These are phyloP conservation scores for Mycena floridula DNA, from an alignment of 768 basidiomycete species.

Conservation along the genomic window DNA sequence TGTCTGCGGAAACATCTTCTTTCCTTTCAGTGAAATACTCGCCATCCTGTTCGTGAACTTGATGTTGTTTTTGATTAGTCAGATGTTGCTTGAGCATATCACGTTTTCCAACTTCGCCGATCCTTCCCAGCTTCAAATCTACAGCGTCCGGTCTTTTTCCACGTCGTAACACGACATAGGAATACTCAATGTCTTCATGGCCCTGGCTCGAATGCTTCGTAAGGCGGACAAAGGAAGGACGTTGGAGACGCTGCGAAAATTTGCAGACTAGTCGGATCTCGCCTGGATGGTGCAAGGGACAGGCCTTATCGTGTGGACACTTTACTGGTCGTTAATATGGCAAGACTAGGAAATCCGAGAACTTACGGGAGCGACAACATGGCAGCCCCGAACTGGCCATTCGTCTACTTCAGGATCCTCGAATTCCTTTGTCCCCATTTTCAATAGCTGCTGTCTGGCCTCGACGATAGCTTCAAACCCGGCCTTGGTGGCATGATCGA, in stretches of 20 bases:
- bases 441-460: slow-evolving; percentile 69
- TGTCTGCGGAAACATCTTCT: slow-evolving; percentile 4
- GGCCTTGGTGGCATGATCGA: slow-evolving; percentile 72
- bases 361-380: slow-evolving; percentile 86
- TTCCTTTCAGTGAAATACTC: background rate
- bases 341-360: slow-evolving; percentile 6
- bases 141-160: slow-evolving; percentile 56
- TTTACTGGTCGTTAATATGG: slow-evolving; percentile 22
- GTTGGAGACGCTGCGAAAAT: slow-evolving; percentile 83
- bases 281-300: slow-evolving; percentile 67
- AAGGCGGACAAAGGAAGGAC: slow-evolving; percentile 76
- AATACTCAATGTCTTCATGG: slow-evolving; percentile 84
- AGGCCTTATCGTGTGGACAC: slow-evolving; percentile 88
- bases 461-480: slow-evolving; percentile 80
- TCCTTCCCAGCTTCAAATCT: slow-evolving; percentile 36
- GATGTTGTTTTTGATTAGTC: slow-evolving; percentile 31
- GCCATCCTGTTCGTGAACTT: slow-evolving; percentile 22
- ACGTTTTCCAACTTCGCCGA: slow-evolving; percentile 47
- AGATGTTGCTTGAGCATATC: slow-evolving; percentile 30
- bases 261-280: slow-evolving; percentile 58
- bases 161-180: slow-evolving; percentile 83
- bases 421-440: slow-evolving; percentile 53
- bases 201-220: slow-evolving; percentile 85
- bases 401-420: slow-evolving; percentile 35
- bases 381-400: slow-evolving; percentile 46